Base-by-base conservation (phyloP, 2,329 filamentous ascomycete species). In the Colletotrichum sp. region DNA sequence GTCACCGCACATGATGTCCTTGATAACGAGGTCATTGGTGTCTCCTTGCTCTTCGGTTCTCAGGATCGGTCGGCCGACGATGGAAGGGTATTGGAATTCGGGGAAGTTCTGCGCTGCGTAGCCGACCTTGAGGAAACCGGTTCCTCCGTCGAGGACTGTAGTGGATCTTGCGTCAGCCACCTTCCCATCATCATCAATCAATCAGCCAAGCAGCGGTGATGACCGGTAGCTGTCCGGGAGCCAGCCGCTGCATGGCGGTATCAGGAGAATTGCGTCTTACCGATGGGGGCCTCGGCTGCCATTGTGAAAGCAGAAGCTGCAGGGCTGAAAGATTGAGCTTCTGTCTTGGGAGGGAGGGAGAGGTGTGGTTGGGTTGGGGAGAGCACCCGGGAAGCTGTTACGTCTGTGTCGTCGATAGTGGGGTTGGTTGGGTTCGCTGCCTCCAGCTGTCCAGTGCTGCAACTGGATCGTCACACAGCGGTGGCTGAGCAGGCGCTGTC, bases 1-100 rank as follows among this genome's bases (percentile, higher is more conserved):
- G 87, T 99, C 97, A 83, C 97, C 97, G 86, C 96, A 98, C 97
- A 99, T 99, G 83, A 99, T 98, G 87, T 99, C 97, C 90, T 98
- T 98, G 85, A 91, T 93, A 85, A 90, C 93, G 87, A 91, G 80
- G 82, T 90, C 86, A 81, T 85, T 87, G 82, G 87, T 86, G 29
- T 72, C 72, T 79, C 88, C 89, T 82, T 90, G 90, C 86, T 99
- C 97, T 89, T 99, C 97, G 76, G 96, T 96, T 86, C 97, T 95
- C 81, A 99, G 91, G 85, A 99, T 99, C 66, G 97, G 97, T 79
- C 97, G 95, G 83, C 97, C 97, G 84, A 99, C 95, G 85, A 99
- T 98, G 78, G 96, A 98, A 71, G 97, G 97, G 86, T 96, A 98
- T 87, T 98, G 96, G 86, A 97, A 95, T 87, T 98, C 97, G 84